Evolutionary conservation across 2,329 filamentous ascomycete genomes (phyloP), one percentile per base, ranked within the genome.

Genomic region (Pseudocercospora crystallina): DNA sequence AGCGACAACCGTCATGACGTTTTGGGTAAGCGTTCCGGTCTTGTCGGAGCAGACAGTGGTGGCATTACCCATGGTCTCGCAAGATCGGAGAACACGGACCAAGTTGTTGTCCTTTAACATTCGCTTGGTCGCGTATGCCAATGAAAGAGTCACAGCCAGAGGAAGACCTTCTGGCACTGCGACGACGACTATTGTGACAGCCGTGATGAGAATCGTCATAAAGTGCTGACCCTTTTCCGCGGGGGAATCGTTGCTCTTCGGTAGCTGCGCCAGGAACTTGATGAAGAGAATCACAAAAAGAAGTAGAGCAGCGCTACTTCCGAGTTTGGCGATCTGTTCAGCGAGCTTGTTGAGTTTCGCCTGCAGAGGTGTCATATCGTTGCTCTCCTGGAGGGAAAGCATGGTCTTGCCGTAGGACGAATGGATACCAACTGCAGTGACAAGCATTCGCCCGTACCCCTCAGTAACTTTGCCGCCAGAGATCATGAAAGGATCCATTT

Each of bases 251-350:
- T 65, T 57, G 51, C 81, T 76, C 13, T 71, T 62, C 2, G 79
- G 78, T 2, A 96, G 79, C 10, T 82, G 73, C 41, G 84, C 89
- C 8, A 94, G 76, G 66, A 95, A 96, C 62, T 90, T 82, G 73
- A 96, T 91, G 64, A 96, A 82, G 11, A 96, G 78, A 39, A 95
- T 86, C 40, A 92, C 78, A 72, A 96, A 96, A 40, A 96, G 77
- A 8, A 91, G 70, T 11, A 94, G 75, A 58, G 87, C 89, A 42
- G 90, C 89, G 53, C 81, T 83, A 67, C 89, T 89, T 70, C 85
- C 85, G 36, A 87, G 77, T 64, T 87, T 87, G n/a, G 85, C 85
- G 61, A 92, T 90, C 63, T 90, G 87, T 61, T 89, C 87, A 5
- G 88, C 89, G 13, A 92, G 76, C 3, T 83, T 77, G 58, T 90